Base-by-base conservation (phyloP, 768 basidiomycete species). In the Pleurotus pulmonarius region DNA sequence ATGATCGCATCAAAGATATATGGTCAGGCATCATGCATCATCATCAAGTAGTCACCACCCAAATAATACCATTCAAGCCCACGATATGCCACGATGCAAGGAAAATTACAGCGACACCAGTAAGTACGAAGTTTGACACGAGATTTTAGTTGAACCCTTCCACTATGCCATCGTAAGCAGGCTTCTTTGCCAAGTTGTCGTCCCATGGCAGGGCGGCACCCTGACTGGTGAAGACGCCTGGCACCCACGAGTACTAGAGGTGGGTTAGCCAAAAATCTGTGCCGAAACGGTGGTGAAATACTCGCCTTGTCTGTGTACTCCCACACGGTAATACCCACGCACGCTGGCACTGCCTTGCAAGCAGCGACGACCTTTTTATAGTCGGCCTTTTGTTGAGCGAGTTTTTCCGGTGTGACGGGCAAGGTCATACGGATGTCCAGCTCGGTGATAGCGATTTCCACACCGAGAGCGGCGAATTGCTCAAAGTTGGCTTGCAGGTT, bases 401-500 rank as follows among this genome's bases (percentile, higher is more conserved):
- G 67, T 41, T 72, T 26, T 5, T 54, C 60, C 6, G 46, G 44
- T 4, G 75, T 76, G 18, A 65, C 66, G 20, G 77, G 77, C 15
- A 74, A 63, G 13, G 67, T 68, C 64, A 78, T 76, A 46, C 78
- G 71, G 59, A 73, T 75, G 56, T 80, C 79, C 46, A 81, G 69
- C 62, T 80, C 79, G 3, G 79, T 81, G 57, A 79, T 70, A 18
- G 77, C 77, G 39, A 79, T 74, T 62, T 80, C 78, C 49, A 81
- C 68, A 2, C 80, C 77, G 26, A 81, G 72, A 9, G 71, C 70
- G 9, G 74, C 71, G 64, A 80, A 73, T 54, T 68, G 63, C 56
- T 69, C 63, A 58, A 79, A 66, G 55, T 73, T 73, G 9, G 67
- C 58, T 56, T 67, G 62, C 34, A 81, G 37, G 5, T 56, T 60